Base-by-base conservation (phyloP, 805 yeast species). In the Zygoascus flipseniorum region DNA sequence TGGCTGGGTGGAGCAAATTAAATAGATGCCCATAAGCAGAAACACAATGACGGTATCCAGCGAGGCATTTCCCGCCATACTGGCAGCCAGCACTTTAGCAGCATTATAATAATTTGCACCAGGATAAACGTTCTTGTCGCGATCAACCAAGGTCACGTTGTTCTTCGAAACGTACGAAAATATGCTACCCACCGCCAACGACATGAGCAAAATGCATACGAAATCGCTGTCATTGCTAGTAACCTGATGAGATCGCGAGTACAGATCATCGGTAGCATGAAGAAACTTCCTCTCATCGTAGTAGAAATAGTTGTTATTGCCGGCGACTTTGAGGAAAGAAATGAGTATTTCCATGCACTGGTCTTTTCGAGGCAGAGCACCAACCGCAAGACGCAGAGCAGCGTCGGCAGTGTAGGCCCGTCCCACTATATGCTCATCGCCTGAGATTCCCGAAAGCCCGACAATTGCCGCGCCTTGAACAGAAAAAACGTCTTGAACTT, bases 231-330 rank as follows among this genome's bases (percentile, higher is more conserved):
- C 45, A 16, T 37, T 35, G 11, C 13, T 13, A 8, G 39, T 31
- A 2, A 48, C 43, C 32, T 48, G 43, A 10, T 18, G 44, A 48
- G 20, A 6, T 6, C 28, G 39, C 13, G 39, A 14, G 28, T 48
- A 48, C 32, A 48, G 43, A n/a, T 37, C 39, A 4, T 35, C 8
- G 9, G 32, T 39, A 5, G 31, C 23, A 9, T 11, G 8, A 2
- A 23, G 39, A 23, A 48, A 48, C 14, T 31, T n/a, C 10, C 19
- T 18, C 13, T 14, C 44, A 13, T 48, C 51, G 45, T 26, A 48
- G 32, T 48, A 48, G 18, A 37, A 48, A 26, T 31, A 48, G 51
- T 35, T 48, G 51, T 48, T 48, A 31, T 31, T 37, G 19, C 45
- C 44, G 6, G 44, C 26, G 18, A 48, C 51, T 9, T 19, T 14